Evolutionary conservation across 306 rosid genomes (phyloP).

Genomic region (Comarum palustre): DNA sequence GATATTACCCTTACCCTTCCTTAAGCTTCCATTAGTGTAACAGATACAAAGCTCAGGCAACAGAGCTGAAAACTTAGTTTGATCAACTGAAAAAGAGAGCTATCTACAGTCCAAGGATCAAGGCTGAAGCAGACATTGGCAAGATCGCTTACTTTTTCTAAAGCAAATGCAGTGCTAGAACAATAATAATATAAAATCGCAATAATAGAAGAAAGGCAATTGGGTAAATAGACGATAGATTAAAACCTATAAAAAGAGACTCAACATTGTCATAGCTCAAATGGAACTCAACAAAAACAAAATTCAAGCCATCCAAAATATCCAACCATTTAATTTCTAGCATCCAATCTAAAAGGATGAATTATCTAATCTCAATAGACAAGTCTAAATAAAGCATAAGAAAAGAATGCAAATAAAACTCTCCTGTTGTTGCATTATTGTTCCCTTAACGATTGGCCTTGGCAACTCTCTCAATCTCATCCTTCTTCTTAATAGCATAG

Average conservation of each 20-base stretch:
- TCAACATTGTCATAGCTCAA: slow-evolving; percentile 6
- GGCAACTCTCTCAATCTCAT: slow-evolving; percentile 21
- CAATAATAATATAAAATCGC: no score
- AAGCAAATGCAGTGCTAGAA: background rate
- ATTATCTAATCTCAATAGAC: slow-evolving; percentile 1
- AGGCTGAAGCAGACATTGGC: background rate
- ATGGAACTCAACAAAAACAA: slow-evolving; percentile 4
- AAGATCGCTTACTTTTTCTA: background rate
- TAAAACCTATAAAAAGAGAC: background rate
- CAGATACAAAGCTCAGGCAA: background rate
- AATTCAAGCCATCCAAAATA: background rate
- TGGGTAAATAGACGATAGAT: background rate
- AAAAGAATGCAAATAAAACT: slow-evolving; percentile 4
- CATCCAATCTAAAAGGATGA: slow-evolving; percentile 10
- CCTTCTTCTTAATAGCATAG: slow-evolving; percentile 22
- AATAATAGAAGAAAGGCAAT: background rate
- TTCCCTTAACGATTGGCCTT: slow-evolving; percentile 16
- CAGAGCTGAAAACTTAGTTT: background rate
- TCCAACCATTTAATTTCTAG: background rate
- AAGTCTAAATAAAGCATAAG: background rate
- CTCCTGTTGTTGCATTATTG: background rate
- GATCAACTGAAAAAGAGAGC: background rate
- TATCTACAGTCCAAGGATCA: background rate
- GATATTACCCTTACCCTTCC: background rate
- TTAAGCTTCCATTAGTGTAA: background rate